phyloP scores from a whole-genome alignment of 2,329 filamentous ascomycete species.

The Orbilia ellipsospora region DNA sequence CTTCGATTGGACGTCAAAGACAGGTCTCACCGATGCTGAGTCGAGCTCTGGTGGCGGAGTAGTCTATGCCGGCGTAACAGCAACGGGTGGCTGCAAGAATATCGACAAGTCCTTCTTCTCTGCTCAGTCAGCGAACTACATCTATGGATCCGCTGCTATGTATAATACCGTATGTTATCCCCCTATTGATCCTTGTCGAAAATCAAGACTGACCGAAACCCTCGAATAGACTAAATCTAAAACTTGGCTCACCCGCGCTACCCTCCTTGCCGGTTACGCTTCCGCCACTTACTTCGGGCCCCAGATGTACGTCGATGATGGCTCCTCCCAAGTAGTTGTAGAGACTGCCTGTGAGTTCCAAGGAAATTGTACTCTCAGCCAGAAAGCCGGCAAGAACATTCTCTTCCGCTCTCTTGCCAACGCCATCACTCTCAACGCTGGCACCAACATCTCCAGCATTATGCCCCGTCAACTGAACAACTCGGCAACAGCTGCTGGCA shows the following conservation, averaged over 20 bases:
- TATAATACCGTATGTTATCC: conserved; percentile 67
- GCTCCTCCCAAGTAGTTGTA: conserved; percentile 68
- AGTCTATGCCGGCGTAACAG: conserved; percentile 45
- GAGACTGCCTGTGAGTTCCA: conserved; percentile 72
- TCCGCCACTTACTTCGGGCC: conserved; percentile 25
- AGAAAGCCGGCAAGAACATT: conserved; percentile 75
- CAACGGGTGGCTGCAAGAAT: conserved; percentile 67
- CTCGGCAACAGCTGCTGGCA: conserved; percentile 69
- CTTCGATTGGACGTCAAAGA: conserved; percentile 73
- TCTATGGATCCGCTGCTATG: conserved; percentile 73
- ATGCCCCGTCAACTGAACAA: conserved; percentile 65
- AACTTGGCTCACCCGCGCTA: conserved; percentile 25
- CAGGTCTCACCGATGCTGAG: conserved; percentile 69
- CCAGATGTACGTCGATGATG: conserved; percentile 61
- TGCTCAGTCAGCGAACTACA: conserved; percentile 73
- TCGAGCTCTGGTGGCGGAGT: conserved; percentile 71
- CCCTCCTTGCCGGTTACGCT: background rate
- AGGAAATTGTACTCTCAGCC: conserved; percentile 70
- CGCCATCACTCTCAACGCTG: conserved; percentile 69
- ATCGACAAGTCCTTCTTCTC: conserved; percentile 71
- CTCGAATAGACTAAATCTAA: conserved; percentile 24
- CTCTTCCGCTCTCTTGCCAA: conserved; percentile 65
- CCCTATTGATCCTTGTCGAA: background rate
- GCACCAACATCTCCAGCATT: conserved; percentile 67
- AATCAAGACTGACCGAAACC: background rate